These are phyloP conservation scores for Castanospermum australe DNA, from an alignment of 306 rosid species.

Conservation along the genomic window DNA sequence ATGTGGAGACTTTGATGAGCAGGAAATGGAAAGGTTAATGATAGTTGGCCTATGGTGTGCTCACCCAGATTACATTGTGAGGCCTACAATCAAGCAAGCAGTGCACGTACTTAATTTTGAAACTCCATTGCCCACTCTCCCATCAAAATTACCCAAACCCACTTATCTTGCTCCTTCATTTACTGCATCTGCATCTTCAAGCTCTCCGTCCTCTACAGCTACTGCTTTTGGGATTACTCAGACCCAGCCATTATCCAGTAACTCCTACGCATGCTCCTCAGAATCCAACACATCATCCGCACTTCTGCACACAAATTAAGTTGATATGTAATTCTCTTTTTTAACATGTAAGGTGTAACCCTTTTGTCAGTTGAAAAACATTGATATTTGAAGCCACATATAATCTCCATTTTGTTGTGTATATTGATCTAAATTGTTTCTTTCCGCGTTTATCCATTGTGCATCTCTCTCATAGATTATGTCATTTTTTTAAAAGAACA, in stretches of 20 bases:
- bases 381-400: background rate
- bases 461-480: background rate
- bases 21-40: conserved; percentile 31
- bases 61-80: conserved; percentile 11
- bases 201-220: background rate
- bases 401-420: background rate
- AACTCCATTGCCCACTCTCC: conserved; percentile 34
- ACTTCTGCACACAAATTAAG: conserved; percentile 37
- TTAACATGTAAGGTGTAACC: conserved; percentile 19
- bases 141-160: too few relatives aligned
- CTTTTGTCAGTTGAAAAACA: background rate
- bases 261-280: background rate
- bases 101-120: conserved; percentile 39
- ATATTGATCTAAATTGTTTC: too few relatives aligned
- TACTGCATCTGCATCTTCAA: background rate
- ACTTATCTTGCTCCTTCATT: background rate
- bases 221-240: background rate
- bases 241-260: background rate
- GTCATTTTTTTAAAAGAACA: background rate
- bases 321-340: background rate
- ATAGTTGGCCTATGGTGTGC: conserved; percentile 48
- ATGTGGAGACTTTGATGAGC: conserved; percentile 22
- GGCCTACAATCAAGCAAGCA: conserved; percentile 42
- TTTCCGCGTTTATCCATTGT: too few relatives aligned
- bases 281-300: conserved; percentile 15